Evolutionary conservation across 2,329 filamentous ascomycete genomes (phyloP).

Genomic region (Ophiostoma perfectum): DNA sequence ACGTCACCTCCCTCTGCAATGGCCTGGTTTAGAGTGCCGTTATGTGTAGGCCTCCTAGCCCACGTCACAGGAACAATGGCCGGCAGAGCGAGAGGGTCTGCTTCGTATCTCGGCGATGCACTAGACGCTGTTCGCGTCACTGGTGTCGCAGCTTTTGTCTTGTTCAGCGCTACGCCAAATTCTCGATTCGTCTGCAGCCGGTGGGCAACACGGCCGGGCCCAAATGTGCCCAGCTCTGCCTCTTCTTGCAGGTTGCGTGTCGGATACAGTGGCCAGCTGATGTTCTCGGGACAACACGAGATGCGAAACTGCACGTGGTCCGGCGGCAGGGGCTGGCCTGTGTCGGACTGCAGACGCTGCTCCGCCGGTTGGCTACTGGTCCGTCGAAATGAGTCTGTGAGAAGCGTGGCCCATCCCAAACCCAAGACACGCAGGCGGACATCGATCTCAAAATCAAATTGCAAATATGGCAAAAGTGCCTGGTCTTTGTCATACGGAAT

Average conservation of each 20-base stretch:
- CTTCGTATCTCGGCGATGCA: not conserved
- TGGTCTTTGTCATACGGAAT: conserved; percentile 19
- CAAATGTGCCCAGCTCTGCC: conserved; percentile 25
- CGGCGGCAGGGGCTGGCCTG: conserved; percentile 25
- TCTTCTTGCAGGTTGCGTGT: conserved; percentile 29
- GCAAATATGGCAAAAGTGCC: conserved; percentile 25
- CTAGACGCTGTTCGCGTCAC: not conserved
- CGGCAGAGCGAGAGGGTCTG: conserved; percentile 6
- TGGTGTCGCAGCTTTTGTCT: not conserved
- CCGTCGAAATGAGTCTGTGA: conserved; percentile 22
- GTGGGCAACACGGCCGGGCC: conserved; percentile 13
- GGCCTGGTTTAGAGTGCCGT: not conserved
- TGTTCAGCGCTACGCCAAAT: not conserved
- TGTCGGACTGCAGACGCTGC: conserved; percentile 27
- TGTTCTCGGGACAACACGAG: conserved; percentile 26
- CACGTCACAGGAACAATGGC: not conserved
- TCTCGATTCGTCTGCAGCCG: conserved; percentile 18
- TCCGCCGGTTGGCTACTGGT: conserved; percentile 27
- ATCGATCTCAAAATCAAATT: conserved; percentile 29
- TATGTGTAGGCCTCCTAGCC: not conserved
- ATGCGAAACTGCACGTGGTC: conserved; percentile 27
- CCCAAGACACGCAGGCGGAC: conserved; percentile 28
- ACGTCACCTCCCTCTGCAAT: not conserved
- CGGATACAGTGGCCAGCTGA: conserved; percentile 28
- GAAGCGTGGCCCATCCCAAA: conserved; percentile 17